Percentiles rank a stretch among this genome's conserved stretches.
These are phyloP conservation scores for Evansstolkia leycettana DNA, from an alignment of 495 filamentous ascomycete species.

Conservation along the genomic window DNA sequence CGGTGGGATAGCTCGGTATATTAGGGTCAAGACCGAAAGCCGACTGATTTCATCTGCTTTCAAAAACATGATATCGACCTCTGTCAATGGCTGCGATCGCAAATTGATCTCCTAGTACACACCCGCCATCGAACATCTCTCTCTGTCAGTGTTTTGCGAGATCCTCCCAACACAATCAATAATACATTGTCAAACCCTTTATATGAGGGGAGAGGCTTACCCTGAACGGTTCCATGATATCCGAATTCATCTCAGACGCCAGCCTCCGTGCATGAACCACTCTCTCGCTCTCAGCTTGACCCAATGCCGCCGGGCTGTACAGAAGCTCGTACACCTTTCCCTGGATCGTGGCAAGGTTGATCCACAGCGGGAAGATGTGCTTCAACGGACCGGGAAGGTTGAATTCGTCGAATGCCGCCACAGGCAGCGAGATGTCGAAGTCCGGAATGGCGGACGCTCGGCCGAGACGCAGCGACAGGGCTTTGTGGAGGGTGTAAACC, in stretches of 20 bases:
- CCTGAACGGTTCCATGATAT: constrained; percentile 21
- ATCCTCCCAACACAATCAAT: too few species aligned
- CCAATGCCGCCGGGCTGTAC: constrained; percentile 48
- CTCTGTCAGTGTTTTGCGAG: too few species aligned
- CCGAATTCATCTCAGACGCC: constrained; percentile 20
- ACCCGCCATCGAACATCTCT: not conserved
- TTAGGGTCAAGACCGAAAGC: constrained; percentile 40
- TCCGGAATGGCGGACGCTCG: constrained; percentile 49
- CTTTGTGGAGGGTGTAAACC: constrained; percentile 46
- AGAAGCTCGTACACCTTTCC: constrained; percentile 45
- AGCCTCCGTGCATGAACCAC: constrained; percentile 18
- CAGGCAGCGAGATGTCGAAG: constrained; percentile 47
- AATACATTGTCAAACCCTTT: not conserved
- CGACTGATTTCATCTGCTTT: constrained; percentile 43
- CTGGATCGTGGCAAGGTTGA: constrained; percentile 41
- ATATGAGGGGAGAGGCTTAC: constrained; percentile 9
- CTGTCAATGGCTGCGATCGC: constrained; percentile 3
- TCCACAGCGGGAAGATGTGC: constrained; percentile 28
- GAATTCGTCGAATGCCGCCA: constrained; percentile 14
- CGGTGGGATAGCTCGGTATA: constrained; percentile 50
- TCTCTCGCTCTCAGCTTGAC: constrained; percentile 32
- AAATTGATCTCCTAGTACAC: not conserved
- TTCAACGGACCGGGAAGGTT: constrained; percentile 14
- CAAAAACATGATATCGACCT: constrained; percentile 35
- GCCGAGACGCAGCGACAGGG: constrained; percentile 50